Percentiles rank a stretch among this genome's conserved stretches.
Conservation (phyloP, 768 basidiomycete species). For the Rhizopogon vinicolor region DNA sequence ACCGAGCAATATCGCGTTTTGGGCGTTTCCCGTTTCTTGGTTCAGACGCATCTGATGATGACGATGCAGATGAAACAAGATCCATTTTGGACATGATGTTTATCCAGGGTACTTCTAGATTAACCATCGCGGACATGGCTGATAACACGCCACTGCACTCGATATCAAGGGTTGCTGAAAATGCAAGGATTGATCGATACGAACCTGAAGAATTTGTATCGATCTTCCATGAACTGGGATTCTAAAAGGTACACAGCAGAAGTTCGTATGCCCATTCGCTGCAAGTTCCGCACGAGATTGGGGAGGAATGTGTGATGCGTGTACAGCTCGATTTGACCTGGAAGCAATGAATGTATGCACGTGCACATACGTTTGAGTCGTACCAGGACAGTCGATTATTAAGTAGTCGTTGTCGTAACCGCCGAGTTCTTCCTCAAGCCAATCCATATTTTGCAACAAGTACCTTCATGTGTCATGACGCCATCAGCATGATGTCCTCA, state of each 20-base stretch:
- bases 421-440: conserved; percentile 95
- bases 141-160: conserved; percentile 79
- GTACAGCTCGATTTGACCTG: conserved; percentile 97
- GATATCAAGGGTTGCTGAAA: background rate
- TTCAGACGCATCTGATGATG: conserved; percentile 37
- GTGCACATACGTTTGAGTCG: conserved; percentile 9
- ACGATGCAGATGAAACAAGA: conserved; percentile 54
- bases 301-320: conserved; percentile 98
- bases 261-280: conserved; percentile 76
- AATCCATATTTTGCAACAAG: conserved; percentile 94
- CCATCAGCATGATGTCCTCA: background rate
- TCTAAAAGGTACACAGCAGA: conserved; percentile 92
- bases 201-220: conserved; percentile 94
- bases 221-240: conserved; percentile 99
- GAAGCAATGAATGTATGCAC: conserved; percentile 5
- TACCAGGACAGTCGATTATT: conserved; percentile 88
- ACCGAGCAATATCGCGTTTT: conserved; percentile 85
- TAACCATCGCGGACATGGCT: conserved; percentile 99
- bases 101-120: conserved; percentile 94
- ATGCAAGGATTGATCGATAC: conserved; percentile 3
- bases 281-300: conserved; percentile 72
- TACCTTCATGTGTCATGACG: conserved; percentile 52
- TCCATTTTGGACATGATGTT: conserved; percentile 99
- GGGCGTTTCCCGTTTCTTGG: conserved; percentile 69
- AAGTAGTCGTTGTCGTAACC: conserved; percentile 96